phyloP scores from a whole-genome alignment of 2,329 filamentous ascomycete species.

The Aspergillus floridensis region DNA sequence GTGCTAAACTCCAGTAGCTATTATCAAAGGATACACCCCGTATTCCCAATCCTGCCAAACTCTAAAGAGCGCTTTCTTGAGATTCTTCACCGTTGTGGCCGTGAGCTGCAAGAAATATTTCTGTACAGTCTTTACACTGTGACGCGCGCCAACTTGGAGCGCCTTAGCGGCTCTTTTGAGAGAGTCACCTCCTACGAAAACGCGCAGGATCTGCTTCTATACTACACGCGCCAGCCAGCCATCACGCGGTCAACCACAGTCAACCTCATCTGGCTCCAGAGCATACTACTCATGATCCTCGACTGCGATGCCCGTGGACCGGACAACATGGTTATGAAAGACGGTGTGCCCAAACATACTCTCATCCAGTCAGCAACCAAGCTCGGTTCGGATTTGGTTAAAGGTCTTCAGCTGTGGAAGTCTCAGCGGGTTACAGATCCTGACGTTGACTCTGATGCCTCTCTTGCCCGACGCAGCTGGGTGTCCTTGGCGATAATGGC shows the following conservation, averaged over 20 bases:
- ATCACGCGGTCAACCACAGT: slow-evolving; percentile 33
- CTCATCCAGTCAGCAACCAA: slow-evolving; percentile 41
- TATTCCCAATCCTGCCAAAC: slow-evolving; percentile 43
- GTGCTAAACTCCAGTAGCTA: slow-evolving; percentile 32
- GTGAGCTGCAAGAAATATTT: slow-evolving; percentile 42
- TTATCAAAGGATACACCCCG: slow-evolving; percentile 41
- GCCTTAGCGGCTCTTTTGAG: slow-evolving; percentile 34
- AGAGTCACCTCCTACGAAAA: slow-evolving; percentile 39
- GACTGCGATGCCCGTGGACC: slow-evolving; percentile 44
- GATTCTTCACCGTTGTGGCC: slow-evolving; percentile 39
- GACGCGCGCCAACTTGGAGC: slow-evolving; percentile 38
- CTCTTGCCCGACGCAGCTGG: slow-evolving; percentile 42
- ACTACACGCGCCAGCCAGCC: slow-evolving; percentile 39
- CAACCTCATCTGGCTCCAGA: slow-evolving; percentile 44
- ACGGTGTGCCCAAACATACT: slow-evolving; percentile 40
- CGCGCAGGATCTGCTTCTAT: slow-evolving; percentile 40
- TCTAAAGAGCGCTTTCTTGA: slow-evolving; percentile 38
- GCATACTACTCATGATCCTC: slow-evolving; percentile 41
- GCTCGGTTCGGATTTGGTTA: slow-evolving; percentile 40
- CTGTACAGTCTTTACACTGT: slow-evolving; percentile 40
- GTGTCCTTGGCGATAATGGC: slow-evolving; percentile 39
- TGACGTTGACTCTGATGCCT: slow-evolving; percentile 42
- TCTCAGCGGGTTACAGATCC: slow-evolving; percentile 33
- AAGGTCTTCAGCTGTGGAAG: slow-evolving; percentile 39
- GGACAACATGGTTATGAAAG: slow-evolving; percentile 41